Evolutionary conservation across 1,284 basidiomycete species (phyloP).

Genomic region (Clitocybe nebularis): DNA sequence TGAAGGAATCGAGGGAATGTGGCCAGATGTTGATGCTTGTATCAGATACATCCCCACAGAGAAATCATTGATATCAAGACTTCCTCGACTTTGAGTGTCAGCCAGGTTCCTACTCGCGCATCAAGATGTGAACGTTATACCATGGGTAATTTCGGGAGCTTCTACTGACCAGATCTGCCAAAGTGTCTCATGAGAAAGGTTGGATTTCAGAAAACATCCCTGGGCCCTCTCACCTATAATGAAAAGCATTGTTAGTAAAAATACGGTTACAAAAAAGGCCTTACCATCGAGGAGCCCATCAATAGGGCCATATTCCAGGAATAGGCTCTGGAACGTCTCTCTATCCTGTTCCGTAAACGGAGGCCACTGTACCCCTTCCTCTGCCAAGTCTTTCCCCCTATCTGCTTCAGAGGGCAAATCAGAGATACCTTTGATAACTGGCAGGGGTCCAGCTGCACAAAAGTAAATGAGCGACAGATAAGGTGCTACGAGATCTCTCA

Average conservation of each 20-base stretch:
- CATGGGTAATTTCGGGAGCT: no score
- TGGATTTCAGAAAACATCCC: constrained; percentile 29
- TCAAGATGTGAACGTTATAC: background rate
- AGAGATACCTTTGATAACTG: constrained; percentile 17
- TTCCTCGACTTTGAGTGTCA: constrained; percentile 25
- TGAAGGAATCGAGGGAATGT: constrained; percentile 25
- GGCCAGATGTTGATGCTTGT: constrained; percentile 27
- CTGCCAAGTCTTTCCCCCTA: no score
- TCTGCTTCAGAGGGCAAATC: no score
- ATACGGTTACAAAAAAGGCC: background rate
- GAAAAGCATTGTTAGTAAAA: background rate
- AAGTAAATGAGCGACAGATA: constrained; percentile 1
- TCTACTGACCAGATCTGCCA: constrained; percentile 30
- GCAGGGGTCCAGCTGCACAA: constrained; percentile 20
- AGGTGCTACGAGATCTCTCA: no score
- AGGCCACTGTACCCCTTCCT: no score
- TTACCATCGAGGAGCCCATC: constrained; percentile 30
- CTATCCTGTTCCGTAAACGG: constrained; percentile 24
- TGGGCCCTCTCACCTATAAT: constrained; percentile 29
- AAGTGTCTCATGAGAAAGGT: constrained; percentile 29
- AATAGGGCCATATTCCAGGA: constrained; percentile 26
- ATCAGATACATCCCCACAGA: constrained; percentile 34
- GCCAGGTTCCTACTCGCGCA: constrained; percentile 25
- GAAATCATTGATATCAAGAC: constrained; percentile 30
- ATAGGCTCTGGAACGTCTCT: constrained; percentile 23